These are phyloP conservation scores for Choiromyces venosus DNA, from an alignment of 495 filamentous ascomycete genomes.

Conservation along the genomic window DNA sequence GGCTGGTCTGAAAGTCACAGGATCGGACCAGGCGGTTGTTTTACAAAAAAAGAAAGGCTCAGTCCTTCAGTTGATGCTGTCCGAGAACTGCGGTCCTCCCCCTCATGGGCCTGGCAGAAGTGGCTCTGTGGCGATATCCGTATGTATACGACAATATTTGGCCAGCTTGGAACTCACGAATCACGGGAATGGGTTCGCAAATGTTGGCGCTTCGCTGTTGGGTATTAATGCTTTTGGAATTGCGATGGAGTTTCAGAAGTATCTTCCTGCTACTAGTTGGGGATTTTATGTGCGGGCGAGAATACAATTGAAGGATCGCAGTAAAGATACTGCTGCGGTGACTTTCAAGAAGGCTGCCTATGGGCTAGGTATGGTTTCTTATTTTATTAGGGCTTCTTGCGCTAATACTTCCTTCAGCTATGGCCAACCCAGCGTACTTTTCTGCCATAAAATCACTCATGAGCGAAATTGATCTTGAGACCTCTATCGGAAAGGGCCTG, in stretches of 20 bases:
- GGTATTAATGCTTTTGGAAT: constrained; percentile 43
- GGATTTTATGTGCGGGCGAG: constrained; percentile 82
- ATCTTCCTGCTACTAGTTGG: constrained; percentile 62
- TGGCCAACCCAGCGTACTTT: constrained; percentile 11
- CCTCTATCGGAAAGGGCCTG: constrained; percentile 54
- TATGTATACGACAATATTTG: constrained; percentile 37
- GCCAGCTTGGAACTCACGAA: constrained; percentile 29
- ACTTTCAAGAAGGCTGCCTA: constrained; percentile 79
- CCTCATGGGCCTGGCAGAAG: constrained; percentile 21
- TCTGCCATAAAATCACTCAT: constrained; percentile 25
- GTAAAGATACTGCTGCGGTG: constrained; percentile 57
- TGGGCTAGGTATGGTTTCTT: constrained; percentile 63
- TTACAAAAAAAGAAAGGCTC: constrained; percentile 26
- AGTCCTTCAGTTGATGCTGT: constrained; percentile 36
- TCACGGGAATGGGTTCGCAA: constrained; percentile 31
- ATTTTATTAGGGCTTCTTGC: constrained; percentile 12
- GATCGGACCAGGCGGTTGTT: constrained; percentile 22
- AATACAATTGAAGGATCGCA: constrained; percentile 58
- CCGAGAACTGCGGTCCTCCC: constrained; percentile 32
- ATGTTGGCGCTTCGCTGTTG: constrained; percentile 29
- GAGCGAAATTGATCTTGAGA: constrained; percentile 29
- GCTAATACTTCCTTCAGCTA: constrained; percentile 22
- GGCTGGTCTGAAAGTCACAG: constrained; percentile 29
- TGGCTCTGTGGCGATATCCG: constrained; percentile 28
- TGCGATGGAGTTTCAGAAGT: constrained; percentile 68